phyloP scores from a whole-genome alignment of 202 grass and related monocot genomes.

The Eragrostis tef region DNA sequence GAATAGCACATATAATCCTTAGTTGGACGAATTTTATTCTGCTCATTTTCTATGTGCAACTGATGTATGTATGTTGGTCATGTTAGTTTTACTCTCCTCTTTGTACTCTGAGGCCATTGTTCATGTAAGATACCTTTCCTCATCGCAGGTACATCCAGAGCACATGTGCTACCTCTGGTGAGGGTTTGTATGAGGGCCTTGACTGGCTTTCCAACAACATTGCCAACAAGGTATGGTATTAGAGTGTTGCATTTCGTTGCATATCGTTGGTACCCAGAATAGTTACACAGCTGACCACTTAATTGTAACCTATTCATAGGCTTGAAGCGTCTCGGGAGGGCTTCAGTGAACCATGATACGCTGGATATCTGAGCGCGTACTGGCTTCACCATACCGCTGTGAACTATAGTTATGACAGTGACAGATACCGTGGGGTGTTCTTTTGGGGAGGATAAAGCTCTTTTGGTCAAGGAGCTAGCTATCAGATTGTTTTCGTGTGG shows the following conservation, averaged over 20 bases:
- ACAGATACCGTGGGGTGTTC: slow-evolving; percentile 49
- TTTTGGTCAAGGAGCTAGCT: slow-evolving; percentile 33
- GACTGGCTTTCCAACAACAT: slow-evolving; percentile 93
- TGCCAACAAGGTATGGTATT: slow-evolving; percentile 62
- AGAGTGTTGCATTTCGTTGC: not conserved
- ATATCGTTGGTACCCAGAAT: not conserved
- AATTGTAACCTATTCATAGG: slow-evolving; percentile 7
- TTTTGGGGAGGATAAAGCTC: slow-evolving; percentile 40
- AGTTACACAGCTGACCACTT: slow-evolving; percentile 2
- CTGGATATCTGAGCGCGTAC: slow-evolving; percentile 16
- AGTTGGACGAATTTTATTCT: not conserved
- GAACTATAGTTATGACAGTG: slow-evolving; percentile 51
- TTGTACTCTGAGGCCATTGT: not conserved
- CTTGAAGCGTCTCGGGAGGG: slow-evolving; percentile 49
- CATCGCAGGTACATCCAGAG: slow-evolving; percentile 79
- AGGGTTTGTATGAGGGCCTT: slow-evolving; percentile 83
- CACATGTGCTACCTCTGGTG: slow-evolving; percentile 82
- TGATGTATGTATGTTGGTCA: not conserved
- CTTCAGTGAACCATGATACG: slow-evolving; percentile 35
- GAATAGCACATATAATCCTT: not conserved
- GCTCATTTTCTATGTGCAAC: not conserved
- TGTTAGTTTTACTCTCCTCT: not conserved
- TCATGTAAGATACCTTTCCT: not conserved
- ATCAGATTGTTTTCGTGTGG: slow-evolving; percentile 57
- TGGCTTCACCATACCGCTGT: slow-evolving; percentile 40